These are phyloP conservation scores for Geotrichum cucujoidarum DNA, from an alignment of 1,139 yeast genomes.

Conservation along the genomic window DNA sequence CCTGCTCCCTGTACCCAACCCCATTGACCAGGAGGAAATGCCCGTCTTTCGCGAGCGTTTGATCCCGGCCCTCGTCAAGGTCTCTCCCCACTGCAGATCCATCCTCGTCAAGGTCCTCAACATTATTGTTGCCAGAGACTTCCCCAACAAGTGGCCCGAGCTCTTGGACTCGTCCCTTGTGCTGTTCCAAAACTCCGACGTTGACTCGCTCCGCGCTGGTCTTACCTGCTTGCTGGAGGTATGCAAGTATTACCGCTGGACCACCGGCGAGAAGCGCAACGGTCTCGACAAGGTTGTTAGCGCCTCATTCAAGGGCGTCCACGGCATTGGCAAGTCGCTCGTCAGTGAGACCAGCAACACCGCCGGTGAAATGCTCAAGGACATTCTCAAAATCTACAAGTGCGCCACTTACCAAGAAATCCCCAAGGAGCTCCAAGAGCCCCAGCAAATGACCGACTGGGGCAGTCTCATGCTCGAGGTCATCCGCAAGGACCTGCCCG, in stretches of 20 bases:
- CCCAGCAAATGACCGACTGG: constrained; percentile 62
- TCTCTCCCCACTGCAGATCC: constrained; percentile 42
- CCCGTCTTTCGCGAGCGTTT: constrained; percentile 62
- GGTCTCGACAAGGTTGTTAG: constrained; percentile 56
- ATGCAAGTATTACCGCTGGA: constrained; percentile 73
- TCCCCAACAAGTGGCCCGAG: constrained; percentile 65
- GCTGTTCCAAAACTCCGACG: constrained; percentile 51
- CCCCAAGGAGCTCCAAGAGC: constrained; percentile 61
- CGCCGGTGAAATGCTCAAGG: constrained; percentile 71
- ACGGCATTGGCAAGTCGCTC: constrained; percentile 57
- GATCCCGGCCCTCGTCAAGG: constrained; percentile 44
- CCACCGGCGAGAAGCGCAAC: constrained; percentile 53
- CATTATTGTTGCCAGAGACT: constrained; percentile 61
- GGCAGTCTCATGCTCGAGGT: constrained; percentile 69
- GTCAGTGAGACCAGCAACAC: constrained; percentile 44
- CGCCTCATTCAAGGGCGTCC: constrained; percentile 63
- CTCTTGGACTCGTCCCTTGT: constrained; percentile 54
- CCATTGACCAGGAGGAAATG: constrained; percentile 64
- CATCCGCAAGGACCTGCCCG: constrained; percentile 57
- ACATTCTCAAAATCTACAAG: constrained; percentile 73
- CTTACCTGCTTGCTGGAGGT: constrained; percentile 70
- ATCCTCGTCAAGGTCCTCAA: constrained; percentile 70
- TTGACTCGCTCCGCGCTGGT: constrained; percentile 66
- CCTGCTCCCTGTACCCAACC: constrained; percentile 25
- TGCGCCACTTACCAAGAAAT: constrained; percentile 72